A percentile compares a stretch with the other conserved stretches of the same genome.
These are phyloP conservation scores for Pyrenula aspistea DNA, from an alignment of 495 filamentous ascomycete species.

Conservation along the genomic window DNA sequence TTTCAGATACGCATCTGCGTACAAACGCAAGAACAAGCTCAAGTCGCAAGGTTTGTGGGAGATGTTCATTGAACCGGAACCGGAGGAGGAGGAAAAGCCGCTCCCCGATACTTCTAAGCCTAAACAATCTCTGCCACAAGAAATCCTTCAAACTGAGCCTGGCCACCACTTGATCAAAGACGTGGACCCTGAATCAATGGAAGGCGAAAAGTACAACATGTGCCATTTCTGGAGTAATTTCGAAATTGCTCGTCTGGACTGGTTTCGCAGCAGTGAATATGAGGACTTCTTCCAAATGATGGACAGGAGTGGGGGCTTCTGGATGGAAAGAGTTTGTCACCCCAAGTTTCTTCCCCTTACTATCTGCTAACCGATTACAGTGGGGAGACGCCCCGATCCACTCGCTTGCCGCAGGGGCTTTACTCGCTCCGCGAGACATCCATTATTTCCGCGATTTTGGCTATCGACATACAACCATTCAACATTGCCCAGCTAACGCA, in stretches of 20 bases:
- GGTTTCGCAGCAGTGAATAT: slow-evolving; percentile 92
- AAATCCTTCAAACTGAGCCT: slow-evolving; percentile 67
- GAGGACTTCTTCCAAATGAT: slow-evolving; percentile 99
- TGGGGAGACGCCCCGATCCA: slow-evolving; percentile 99
- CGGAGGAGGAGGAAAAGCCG: slow-evolving; percentile 38
- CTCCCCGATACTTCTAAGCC: slow-evolving; percentile 57
- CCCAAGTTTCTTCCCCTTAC: background rate
- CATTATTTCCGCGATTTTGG: slow-evolving; percentile 99
- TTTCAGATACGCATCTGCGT: slow-evolving; percentile 98
- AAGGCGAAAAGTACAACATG: slow-evolving; percentile 98
- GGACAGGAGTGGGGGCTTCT: slow-evolving; percentile 96
- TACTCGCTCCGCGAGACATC: slow-evolving; percentile 72
- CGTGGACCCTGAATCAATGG: slow-evolving; percentile 88
- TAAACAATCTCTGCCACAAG: slow-evolving; percentile 57
- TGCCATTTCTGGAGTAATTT: slow-evolving; percentile 99
- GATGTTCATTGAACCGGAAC: slow-evolving; percentile 81
- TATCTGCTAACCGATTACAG: slow-evolving; percentile 39
- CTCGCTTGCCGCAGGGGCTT: slow-evolving; percentile 85
- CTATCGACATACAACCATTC: slow-evolving; percentile 96
- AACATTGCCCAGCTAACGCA: slow-evolving; percentile 96
- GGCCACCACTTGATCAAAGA: slow-evolving; percentile 60
- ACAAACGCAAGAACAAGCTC: slow-evolving; percentile 85
- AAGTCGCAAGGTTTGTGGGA: slow-evolving; percentile 93
- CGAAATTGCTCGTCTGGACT: slow-evolving; percentile 89
- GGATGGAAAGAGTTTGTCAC: slow-evolving; percentile 84